Evolutionary conservation across 371 early-diverging fungal species (phyloP).

Genomic region (Mycotypha africana): DNA sequence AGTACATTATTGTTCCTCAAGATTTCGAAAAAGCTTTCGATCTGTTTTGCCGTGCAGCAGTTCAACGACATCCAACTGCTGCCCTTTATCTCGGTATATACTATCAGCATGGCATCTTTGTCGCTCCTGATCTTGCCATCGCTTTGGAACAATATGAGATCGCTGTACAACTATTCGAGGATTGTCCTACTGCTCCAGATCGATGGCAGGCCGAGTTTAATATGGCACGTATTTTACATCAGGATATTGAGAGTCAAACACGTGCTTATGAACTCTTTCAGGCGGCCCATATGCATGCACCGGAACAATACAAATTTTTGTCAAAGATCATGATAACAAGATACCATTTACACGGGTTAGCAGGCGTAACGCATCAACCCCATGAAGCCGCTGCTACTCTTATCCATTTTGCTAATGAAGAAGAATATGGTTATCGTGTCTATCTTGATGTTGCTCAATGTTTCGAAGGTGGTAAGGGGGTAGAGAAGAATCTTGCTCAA

Average conservation of each 20-base stretch:
- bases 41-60: slow-evolving; percentile 32
- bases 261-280: slow-evolving; percentile 24
- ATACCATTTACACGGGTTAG: slow-evolving; percentile 39
- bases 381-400: slow-evolving; percentile 22
- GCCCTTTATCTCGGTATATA: slow-evolving; percentile 34
- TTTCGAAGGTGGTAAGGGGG: slow-evolving; percentile 84
- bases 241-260: slow-evolving; percentile 15
- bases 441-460: slow-evolving; percentile 50
- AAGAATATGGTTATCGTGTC: slow-evolving; percentile 12
- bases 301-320: slow-evolving; percentile 10
- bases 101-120: slow-evolving; percentile 36
- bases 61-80: slow-evolving; percentile 28
- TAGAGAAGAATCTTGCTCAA: slow-evolving; percentile 53
- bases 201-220: slow-evolving; percentile 40
- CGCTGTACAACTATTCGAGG: slow-evolving; percentile 19
- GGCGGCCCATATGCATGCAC: slow-evolving; percentile 22
- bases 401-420: slow-evolving; percentile 23
- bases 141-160: slow-evolving; percentile 30
- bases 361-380: slow-evolving; percentile 11
- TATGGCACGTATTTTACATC: slow-evolving; percentile 33
- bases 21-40: slow-evolving; percentile 33
- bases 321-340: slow-evolving; percentile 30
- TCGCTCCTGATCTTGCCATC: slow-evolving; percentile 12
- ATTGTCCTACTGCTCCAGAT: slow-evolving; percentile 5
- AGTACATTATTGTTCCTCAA: slow-evolving; percentile 19